These are phyloP conservation scores for Athelia psychrophila DNA, from an alignment of 1,284 basidiomycete genomes.

Conservation along the genomic window DNA sequence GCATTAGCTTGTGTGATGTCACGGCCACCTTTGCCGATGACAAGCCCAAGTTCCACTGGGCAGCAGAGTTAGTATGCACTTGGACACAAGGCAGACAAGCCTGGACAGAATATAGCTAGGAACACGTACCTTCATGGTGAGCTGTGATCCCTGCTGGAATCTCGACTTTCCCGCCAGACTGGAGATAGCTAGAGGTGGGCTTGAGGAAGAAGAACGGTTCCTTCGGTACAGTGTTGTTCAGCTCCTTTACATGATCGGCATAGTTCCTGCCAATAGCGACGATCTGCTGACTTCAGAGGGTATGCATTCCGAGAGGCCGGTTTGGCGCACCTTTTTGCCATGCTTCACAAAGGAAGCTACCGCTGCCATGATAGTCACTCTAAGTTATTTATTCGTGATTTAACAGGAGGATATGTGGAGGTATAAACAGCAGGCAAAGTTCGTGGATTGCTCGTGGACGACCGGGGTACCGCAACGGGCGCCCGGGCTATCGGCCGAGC, in stretches of 20 bases:
- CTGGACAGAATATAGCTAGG: not conserved
- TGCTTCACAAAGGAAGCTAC: conserved; percentile 44
- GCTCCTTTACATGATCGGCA: conserved; percentile 86
- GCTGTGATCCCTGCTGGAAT: conserved; percentile 83
- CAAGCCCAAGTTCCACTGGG: conserved; percentile 97
- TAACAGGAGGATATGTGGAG: too few relatives aligned
- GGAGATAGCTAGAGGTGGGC: conserved; percentile 88
- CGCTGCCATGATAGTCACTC: not conserved
- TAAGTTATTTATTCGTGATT: too few relatives aligned
- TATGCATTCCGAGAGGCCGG: not conserved
- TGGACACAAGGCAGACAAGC: too few relatives aligned
- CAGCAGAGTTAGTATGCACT: too few relatives aligned
- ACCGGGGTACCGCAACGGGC: too few relatives aligned
- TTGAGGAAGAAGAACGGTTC: conserved; percentile 99
- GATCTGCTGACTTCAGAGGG: conserved; percentile 46
- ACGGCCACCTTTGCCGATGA: conserved; percentile 85
- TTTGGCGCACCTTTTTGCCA: conserved; percentile 44
- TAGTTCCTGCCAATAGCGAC: conserved; percentile 90
- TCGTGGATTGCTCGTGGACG: too few relatives aligned
- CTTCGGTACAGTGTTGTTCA: conserved; percentile 86
- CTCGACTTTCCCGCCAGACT: conserved; percentile 78
- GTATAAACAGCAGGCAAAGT: too few relatives aligned
- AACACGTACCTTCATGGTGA: conserved; percentile 85
- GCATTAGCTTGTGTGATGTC: conserved; percentile 78
- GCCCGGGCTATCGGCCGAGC: too few relatives aligned